Evolutionary conservation across 2,329 filamentous ascomycete species (phyloP), one percentile per base, ranked within the genome.

Genomic region (Aspergillus pseudotamarii): DNA sequence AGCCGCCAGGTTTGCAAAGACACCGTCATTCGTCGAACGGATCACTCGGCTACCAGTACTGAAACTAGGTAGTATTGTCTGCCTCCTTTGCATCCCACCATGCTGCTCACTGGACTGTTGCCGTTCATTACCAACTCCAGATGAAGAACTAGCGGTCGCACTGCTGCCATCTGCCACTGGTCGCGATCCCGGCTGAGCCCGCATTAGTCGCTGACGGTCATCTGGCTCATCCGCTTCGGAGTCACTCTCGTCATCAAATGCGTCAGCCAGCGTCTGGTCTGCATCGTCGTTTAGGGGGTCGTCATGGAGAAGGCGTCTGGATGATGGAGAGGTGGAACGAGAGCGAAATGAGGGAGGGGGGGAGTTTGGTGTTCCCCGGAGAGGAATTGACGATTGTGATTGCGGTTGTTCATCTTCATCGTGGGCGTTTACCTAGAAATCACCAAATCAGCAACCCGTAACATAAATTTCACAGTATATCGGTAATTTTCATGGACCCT

Each of bases 1-100:
- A 16, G 95, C 95, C 69, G 88, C 93, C 69, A 99, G 80, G 76
- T 99, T 99, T 60, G 94, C 95, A 80, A 97, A 99, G 30, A 99
- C 95, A 65, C 95, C 95, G 78, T 98, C 95, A 57, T 92, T 93
- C 60, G 91, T 89, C n/a, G 89, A 87, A 28, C 89, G 90, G 59
- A 90, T 87, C 50, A 92, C 91, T 65, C 79, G 60, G 76, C 80
- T 60, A 46, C 78, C 76, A 41, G 78, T 77, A 16, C 77, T 68
- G 62, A 86, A 87, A 3, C 78, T 79, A 1, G 87, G 86, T 50
- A 88, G 75, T 66, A 86, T 80, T 11, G 86, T 88, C 10, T 83
- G 80, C 64, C 82, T 75, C 65, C 85, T 77, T 66, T 81, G 76
- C 30, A 84, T 74, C 21, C 63, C 68, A 21, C 57, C 57, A 14